Conservation (phyloP, 192 early-diverging fungal genomes). For the Mortierella antarctica region DNA sequence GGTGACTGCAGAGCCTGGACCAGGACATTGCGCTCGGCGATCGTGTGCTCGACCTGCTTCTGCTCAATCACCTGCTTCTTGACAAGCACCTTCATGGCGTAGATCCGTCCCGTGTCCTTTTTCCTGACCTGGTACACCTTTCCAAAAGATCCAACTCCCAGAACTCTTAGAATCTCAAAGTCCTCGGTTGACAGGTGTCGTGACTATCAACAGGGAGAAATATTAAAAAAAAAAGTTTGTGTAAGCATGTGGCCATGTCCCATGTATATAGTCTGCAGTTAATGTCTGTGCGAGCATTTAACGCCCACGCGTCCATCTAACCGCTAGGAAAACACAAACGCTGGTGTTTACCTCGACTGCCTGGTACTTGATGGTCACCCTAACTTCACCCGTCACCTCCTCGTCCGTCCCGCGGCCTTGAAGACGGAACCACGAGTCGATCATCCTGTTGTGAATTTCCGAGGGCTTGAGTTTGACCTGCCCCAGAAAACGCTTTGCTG, state of each 20-base stretch:
- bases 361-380: conserved; percentile 56
- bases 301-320: not conserved
- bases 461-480: conserved; percentile 56
- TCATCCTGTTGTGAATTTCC: conserved; percentile 51
- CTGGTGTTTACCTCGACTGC: conserved; percentile 40
- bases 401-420: conserved; percentile 29
- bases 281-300: not conserved
- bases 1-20: conserved; percentile 71
- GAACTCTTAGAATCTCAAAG: conserved; percentile 78
- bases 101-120: conserved; percentile 81
- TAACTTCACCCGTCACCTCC: conserved; percentile 58
- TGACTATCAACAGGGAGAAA: conserved; percentile 42
- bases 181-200: conserved; percentile 55
- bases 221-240: not conserved
- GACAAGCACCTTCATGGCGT: conserved; percentile 85
- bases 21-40: conserved; percentile 82
- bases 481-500: conserved; percentile 56
- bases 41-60: conserved; percentile 79
- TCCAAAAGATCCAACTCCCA: conserved; percentile 85
- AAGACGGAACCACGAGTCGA: conserved; percentile 59
- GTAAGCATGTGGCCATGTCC: not conserved
- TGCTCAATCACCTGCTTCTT: conserved; percentile 81
- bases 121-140: conserved; percentile 85
- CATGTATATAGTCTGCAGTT: not conserved
- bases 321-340: no score